phyloP scores from a whole-genome alignment of 176 grass and related monocot genomes.

The Leersia perrieri region DNA sequence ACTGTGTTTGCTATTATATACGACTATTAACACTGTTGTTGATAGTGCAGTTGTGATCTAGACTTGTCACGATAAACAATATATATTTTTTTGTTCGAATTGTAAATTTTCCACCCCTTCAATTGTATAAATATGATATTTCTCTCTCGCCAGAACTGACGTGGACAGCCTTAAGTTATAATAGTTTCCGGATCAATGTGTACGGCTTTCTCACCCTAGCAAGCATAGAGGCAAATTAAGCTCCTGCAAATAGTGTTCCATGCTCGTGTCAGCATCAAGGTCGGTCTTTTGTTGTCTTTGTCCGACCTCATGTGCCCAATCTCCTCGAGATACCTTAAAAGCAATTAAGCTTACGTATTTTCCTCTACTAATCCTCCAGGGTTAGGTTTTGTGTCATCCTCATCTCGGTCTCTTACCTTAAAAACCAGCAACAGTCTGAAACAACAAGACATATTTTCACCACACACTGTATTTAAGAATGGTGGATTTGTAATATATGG shows the following conservation, averaged over 20 bases:
- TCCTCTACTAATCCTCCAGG: background rate
- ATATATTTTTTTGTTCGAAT: background rate
- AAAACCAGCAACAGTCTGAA: background rate
- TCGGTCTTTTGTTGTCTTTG: slow-evolving; percentile 3
- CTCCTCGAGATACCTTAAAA: background rate
- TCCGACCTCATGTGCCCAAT: background rate
- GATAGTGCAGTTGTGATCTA: background rate
- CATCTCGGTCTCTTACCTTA: background rate
- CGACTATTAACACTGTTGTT: background rate
- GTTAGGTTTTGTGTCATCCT: slow-evolving; percentile 40
- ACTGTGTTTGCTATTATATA: no score
- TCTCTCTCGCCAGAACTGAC: background rate
- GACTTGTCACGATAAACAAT: background rate
- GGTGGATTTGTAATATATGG: no score
- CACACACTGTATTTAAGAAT: no score
- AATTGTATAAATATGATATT: background rate
- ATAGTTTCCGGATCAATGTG: background rate
- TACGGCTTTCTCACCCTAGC: background rate
- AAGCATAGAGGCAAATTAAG: background rate
- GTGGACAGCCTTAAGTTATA: background rate
- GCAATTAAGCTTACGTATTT: background rate
- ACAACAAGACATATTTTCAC: background rate
- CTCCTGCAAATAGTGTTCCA: background rate
- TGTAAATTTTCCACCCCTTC: background rate
- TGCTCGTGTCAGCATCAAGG: background rate